Percentiles rank a stretch among this genome's conserved stretches.
These are phyloP conservation scores for Euphorbia celastroides DNA, from an alignment of 441 rosid genomes.

Conservation along the genomic window DNA sequence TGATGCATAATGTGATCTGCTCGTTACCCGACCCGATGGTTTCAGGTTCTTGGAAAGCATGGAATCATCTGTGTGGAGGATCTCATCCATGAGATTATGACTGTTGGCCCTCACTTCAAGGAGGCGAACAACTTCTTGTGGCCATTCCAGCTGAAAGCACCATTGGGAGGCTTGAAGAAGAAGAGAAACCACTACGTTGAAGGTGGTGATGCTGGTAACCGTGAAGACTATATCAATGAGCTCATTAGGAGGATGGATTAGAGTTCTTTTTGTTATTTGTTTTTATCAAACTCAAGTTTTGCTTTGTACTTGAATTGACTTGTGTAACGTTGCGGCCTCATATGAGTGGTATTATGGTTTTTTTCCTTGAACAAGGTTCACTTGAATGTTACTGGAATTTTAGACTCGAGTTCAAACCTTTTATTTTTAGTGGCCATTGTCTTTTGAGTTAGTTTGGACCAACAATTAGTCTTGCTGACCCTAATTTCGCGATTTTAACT, in stretches of 20 bases:
- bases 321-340: not conserved
- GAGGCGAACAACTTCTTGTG: slow-evolving; percentile 77
- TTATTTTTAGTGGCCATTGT: not conserved
- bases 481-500: no score
- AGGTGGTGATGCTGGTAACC: slow-evolving; percentile 83
- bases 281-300: not conserved
- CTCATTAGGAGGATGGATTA: slow-evolving; percentile 71
- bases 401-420: not conserved
- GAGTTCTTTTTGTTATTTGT: not conserved
- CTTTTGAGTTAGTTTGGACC: not conserved
- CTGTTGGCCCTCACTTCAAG: slow-evolving; percentile 74
- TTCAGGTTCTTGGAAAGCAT: slow-evolving; percentile 51
- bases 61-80: slow-evolving; percentile 66
- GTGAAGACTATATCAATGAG: slow-evolving; percentile 66
- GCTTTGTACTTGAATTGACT: not conserved
- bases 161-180: slow-evolving; percentile 66
- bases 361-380: not conserved
- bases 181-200: slow-evolving; percentile 78
- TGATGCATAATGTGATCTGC: not conserved
- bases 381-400: not conserved
- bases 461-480: no score
- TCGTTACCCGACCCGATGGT: not conserved
- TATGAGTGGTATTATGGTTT: not conserved
- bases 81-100: slow-evolving; percentile 70
- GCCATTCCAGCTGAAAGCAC: slow-evolving; percentile 81